Percentiles rank a stretch among this genome's conserved stretches.
Evolutionary conservation across 176 grass and related monocot genomes (phyloP).

Genomic region (Zea mays): DNA sequence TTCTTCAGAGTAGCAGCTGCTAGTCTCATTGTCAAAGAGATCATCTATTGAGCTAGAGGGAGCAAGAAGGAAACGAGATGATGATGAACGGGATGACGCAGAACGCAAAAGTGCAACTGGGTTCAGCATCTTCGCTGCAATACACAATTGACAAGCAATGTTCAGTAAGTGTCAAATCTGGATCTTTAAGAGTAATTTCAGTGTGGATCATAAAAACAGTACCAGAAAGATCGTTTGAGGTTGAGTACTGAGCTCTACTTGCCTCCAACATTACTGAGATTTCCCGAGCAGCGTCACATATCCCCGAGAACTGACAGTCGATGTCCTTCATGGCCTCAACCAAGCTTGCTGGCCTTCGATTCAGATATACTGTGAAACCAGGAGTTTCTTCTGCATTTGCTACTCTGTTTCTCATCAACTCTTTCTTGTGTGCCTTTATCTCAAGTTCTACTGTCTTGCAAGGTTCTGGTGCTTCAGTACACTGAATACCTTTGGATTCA

Average conservation of each 20-base stretch:
- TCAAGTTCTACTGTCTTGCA: constrained; percentile 51
- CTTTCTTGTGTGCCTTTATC: constrained; percentile 67
- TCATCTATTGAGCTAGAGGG: constrained; percentile 76
- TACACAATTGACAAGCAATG: constrained; percentile 31
- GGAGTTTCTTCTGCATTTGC: constrained; percentile 75
- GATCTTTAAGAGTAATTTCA: constrained; percentile 23
- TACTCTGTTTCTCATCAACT: constrained; percentile 60
- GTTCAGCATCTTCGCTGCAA: constrained; percentile 79
- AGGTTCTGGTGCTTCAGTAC: constrained; percentile 46
- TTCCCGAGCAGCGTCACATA: constrained; percentile 78
- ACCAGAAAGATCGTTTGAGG: constrained; percentile 85
- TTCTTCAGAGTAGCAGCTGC: constrained; percentile 79
- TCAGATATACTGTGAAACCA: constrained; percentile 90
- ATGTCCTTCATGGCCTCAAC: constrained; percentile 86
- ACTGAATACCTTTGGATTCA: constrained; percentile 62
- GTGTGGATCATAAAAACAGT: constrained; percentile 50
- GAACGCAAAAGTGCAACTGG: constrained; percentile 75
- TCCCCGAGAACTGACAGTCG: constrained; percentile 71
- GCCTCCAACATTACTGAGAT: constrained; percentile 87
- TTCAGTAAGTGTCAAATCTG: constrained; percentile 36
- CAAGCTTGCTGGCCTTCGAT: constrained; percentile 67
- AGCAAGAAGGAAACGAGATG: constrained; percentile 70
- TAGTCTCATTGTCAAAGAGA: constrained; percentile 73
- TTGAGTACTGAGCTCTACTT: constrained; percentile 74
- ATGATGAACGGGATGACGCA: constrained; percentile 74